Base-by-base conservation (phyloP, 2,329 filamentous ascomycete genomes). In the Alternaria arborescens region DNA sequence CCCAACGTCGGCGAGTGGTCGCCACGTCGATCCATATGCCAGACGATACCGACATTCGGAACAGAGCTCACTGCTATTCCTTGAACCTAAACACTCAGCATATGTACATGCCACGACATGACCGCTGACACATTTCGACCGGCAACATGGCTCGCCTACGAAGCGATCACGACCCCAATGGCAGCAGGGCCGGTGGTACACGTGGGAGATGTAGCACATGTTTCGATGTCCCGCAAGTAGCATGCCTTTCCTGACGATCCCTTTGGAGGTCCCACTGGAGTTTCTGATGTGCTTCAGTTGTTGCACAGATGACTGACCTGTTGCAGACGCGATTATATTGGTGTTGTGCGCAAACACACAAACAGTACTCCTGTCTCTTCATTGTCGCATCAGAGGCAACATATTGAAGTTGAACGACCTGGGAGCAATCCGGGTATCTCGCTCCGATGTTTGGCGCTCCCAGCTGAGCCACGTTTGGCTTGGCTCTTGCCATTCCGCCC, bases 141-240 rank as follows among this genome's bases (percentile, higher is more conserved):
- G 70, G 42, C 70, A 70, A 58, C 75, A 78, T 24, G 72, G 74
- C 30, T 71, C 67, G 51, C 64, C 66, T 36, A 65, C 60, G 30
- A 76, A 69, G n/a, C 68, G 62, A 20, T 72, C 65, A 5, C 67
- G 65, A 5, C 72, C 71, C 75, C 74, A 78, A 51, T 77, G 74
- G 11, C 64, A 59, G 53, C 76, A 78, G 12, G 65, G 53, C 43
- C 26, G 61, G 51, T 77, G 74, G 43, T 71, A 77, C 30, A 76
- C 69, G 57, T 75, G 61, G 58, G 76, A 69, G 4, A 70, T 69
- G 41, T 71, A 64, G 60, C 76, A 78, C 75, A 77, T 78, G n/a
- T 18, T 61, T 55, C 16, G 14, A 14, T 20, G 6, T 44, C 11
- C 11, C 11, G 14, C 11, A 14, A 36, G 32, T 16, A 1, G 32